These are phyloP conservation scores for Astraeus odoratus DNA, from an alignment of 768 basidiomycete species.

Conservation along the genomic window DNA sequence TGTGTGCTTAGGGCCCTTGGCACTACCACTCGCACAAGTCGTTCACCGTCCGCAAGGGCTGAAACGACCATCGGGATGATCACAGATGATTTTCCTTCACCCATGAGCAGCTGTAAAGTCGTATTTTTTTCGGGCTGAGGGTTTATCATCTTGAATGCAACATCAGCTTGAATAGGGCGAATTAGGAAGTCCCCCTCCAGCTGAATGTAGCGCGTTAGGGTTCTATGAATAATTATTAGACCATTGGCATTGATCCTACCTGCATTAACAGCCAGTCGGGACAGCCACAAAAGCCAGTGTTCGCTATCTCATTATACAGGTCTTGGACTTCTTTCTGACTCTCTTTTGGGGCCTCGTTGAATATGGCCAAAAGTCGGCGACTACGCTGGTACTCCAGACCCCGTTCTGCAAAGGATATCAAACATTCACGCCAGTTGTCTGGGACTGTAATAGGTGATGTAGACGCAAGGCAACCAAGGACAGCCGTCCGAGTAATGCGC, in stretches of 20 bases:
- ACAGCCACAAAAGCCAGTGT: too few relatives aligned
- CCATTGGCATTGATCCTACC: background rate
- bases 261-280: slow-evolving; percentile 11
- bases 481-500: background rate
- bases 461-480: background rate
- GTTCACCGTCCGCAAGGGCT: slow-evolving; percentile 17
- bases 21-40: slow-evolving; percentile 21
- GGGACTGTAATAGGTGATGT: background rate
- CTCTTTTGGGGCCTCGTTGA: too few relatives aligned
- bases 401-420: background rate
- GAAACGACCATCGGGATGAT: slow-evolving; percentile 21
- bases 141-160: slow-evolving; percentile 23
- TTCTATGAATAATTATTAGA: too few relatives aligned
- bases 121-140: slow-evolving; percentile 15
- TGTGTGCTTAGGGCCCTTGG: slow-evolving; percentile 20
- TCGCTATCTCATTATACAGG: too few relatives aligned
- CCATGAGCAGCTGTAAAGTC: slow-evolving; percentile 26
- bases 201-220: slow-evolving; percentile 5
- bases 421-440: background rate
- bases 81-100: slow-evolving; percentile 31
- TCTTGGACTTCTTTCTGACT: too few relatives aligned
- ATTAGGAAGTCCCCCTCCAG: slow-evolving; percentile 20
- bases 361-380: background rate
- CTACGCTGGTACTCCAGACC: background rate
- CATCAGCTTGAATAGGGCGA: slow-evolving; percentile 15